Evolutionary conservation across 768 basidiomycete species (phyloP), one percentile per base, ranked within the genome.

Genomic region (Postia placenta): DNA sequence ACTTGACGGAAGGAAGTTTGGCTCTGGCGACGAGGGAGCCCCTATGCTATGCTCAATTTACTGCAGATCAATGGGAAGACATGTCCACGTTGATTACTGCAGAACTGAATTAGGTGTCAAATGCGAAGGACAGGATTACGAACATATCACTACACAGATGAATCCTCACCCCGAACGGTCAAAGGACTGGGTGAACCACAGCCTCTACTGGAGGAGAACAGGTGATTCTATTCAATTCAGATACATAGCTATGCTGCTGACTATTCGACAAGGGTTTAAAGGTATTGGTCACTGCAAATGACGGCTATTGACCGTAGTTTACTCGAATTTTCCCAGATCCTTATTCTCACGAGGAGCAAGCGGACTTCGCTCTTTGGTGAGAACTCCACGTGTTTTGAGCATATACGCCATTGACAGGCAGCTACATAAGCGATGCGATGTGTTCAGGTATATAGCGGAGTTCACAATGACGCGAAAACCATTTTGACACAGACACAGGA

Each of bases 31-130:
- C 44, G 75, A 78, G 38, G 79, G 81, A 6, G 79, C 79, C 0
- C 81, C 81, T 0, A 79, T 82, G 76, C 70, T 83, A 68, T 83
- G 82, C 56, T 81, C 71, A 42, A 66, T 81, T n/a, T 60, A 79
- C 24, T 83, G 79, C 53, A 68, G 71, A 1, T 64, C 74, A 12
- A 67, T 81, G 63, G 81, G 81, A 0, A 62, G 83, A 17, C 81
- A 83, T 44, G 64, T 66, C 1, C 81, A 83, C 57, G 63, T 83
- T 26, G 79, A 76, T 52, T 77, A 74, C 48, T 83, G 81, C 54
- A 73, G 78, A 1, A 65, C 74, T 1, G 58, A 66, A 28, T 57
- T 64, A 17, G 61, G 50, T 9, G 59, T 56, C 0, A 47, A 56
- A 4, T 84, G 81, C 57, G 62, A 59, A 1, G 73, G 68, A 0